These are phyloP conservation scores for Coemansia sp. DNA, from an alignment of 192 early-diverging fungal species.

Conservation along the genomic window DNA sequence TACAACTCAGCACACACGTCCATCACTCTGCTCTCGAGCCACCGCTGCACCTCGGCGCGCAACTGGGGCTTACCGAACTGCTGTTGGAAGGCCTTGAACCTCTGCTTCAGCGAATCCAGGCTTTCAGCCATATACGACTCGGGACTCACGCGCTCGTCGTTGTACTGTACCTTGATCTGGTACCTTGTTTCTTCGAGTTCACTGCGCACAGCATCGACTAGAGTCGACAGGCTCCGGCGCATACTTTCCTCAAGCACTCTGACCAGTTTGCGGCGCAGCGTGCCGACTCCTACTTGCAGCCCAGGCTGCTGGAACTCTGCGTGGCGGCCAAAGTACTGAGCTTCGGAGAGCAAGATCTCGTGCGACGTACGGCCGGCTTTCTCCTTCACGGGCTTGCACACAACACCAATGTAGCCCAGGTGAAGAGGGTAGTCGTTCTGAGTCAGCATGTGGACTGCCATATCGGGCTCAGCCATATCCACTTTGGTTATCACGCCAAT, in stretches of 20 bases:
- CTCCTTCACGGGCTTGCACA: constrained; percentile 72
- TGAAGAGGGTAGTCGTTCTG: constrained; percentile 94
- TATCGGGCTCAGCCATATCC: constrained; percentile 82
- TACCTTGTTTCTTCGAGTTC: constrained; percentile 96
- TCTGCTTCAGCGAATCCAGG: constrained; percentile 91
- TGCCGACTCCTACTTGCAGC: constrained; percentile 82
- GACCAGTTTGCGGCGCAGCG: constrained; percentile 87
- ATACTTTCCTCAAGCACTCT: constrained; percentile 91
- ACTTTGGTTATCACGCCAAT: constrained; percentile 89
- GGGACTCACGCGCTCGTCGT: constrained; percentile 92
- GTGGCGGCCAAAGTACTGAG: constrained; percentile 63
- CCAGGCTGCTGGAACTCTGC: constrained; percentile 57
- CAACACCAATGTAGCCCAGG: constrained; percentile 96
- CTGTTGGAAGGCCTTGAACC: constrained; percentile 92
- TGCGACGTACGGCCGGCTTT: constrained; percentile 30
- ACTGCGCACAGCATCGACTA: constrained; percentile 91
- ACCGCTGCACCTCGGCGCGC: constrained; percentile 84
- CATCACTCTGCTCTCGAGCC: constrained; percentile 89
- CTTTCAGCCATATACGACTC: constrained; percentile 96
- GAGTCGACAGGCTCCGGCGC: constrained; percentile 77
- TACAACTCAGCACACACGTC: constrained; percentile 93
- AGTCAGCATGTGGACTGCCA: constrained; percentile 77
- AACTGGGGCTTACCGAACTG: constrained; percentile 95
- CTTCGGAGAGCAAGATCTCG: constrained; percentile 56
- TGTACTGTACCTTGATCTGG: constrained; percentile 99